Conservation (phyloP, 306 rosid species). For the Fragaria ananassa region DNA sequence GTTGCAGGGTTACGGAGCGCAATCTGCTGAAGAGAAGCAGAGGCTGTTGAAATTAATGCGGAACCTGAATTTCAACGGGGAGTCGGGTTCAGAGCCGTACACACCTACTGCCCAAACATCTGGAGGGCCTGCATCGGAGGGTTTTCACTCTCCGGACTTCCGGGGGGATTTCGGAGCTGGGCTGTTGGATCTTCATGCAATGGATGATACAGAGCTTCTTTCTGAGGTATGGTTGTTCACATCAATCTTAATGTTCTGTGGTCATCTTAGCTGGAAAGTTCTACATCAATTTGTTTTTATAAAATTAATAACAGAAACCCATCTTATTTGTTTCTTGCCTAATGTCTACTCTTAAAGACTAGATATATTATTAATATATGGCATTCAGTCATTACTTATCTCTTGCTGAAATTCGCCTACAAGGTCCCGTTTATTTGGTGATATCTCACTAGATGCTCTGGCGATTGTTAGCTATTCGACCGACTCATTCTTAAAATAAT, state of each 20-base stretch:
- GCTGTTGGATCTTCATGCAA: slow-evolving; percentile 94
- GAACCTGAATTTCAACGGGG: slow-evolving; percentile 89
- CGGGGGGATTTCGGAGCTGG: slow-evolving; percentile 98
- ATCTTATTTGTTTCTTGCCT: too few relatives aligned
- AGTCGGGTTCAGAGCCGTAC: slow-evolving; percentile 76
- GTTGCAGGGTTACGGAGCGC: slow-evolving; percentile 91
- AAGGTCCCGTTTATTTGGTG: too few relatives aligned
- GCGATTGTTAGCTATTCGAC: background rate
- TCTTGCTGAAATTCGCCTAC: background rate
- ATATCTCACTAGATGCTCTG: background rate
- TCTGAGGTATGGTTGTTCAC: slow-evolving; percentile 58
- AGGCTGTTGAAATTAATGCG: slow-evolving; percentile 88
- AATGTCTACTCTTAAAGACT: background rate
- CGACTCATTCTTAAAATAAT: background rate
- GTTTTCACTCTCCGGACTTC: slow-evolving; percentile 77
- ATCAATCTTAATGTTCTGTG: background rate
- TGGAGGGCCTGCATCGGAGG: slow-evolving; percentile 59
- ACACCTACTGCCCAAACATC: slow-evolving; percentile 64
- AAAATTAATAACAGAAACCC: background rate
- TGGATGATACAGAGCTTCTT: slow-evolving; percentile 97
- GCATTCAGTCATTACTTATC: background rate
- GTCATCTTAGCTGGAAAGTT: slow-evolving; percentile 1
- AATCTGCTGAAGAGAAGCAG: slow-evolving; percentile 95
- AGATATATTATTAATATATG: background rate
- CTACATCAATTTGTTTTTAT: background rate